These are phyloP conservation scores for Pittosporum tobira DNA, from an alignment of 129 eudicot genomes.

Conservation along the genomic window DNA sequence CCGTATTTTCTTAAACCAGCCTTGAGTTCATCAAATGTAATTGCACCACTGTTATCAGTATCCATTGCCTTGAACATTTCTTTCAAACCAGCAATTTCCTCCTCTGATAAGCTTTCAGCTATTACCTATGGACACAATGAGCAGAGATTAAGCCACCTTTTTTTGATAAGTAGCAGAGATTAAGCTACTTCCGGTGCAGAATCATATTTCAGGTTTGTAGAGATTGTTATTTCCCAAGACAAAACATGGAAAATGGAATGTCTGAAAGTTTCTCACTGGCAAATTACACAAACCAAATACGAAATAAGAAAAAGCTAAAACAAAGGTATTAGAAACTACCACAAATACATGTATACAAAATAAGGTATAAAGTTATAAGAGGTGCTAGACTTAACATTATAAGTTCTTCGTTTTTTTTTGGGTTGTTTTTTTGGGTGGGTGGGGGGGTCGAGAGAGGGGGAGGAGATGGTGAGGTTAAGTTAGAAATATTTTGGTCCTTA, in stretches of 20 bases:
- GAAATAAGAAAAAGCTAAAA: background rate
- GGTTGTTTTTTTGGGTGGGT: too few relatives aligned
- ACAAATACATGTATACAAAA: background rate
- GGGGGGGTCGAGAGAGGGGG: too few relatives aligned
- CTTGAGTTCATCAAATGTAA: constrained; percentile 87
- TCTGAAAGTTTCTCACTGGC: background rate
- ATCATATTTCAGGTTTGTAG: background rate
- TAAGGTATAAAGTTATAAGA: too few relatives aligned
- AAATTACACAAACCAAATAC: too few relatives aligned
- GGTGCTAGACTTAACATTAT: too few relatives aligned
- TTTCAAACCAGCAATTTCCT: constrained; percentile 84
- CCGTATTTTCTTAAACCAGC: constrained; percentile 84
- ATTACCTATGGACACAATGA: constrained; percentile 43
- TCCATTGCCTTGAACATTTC: constrained; percentile 93
- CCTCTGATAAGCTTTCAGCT: constrained; percentile 95
- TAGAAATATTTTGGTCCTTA: too few relatives aligned
- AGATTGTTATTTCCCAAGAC: background rate
- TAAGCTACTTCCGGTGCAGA: background rate
- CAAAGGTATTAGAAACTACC: background rate
- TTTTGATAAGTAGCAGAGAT: background rate
- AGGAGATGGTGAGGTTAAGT: too few relatives aligned
- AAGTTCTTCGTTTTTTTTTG: too few relatives aligned
- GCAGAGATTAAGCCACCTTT: background rate
- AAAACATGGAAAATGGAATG: background rate
- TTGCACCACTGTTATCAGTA: constrained; percentile 83